These are phyloP conservation scores for Metschnikowia amazonensis DNA, from an alignment of 805 yeast genomes.

Conservation along the genomic window DNA sequence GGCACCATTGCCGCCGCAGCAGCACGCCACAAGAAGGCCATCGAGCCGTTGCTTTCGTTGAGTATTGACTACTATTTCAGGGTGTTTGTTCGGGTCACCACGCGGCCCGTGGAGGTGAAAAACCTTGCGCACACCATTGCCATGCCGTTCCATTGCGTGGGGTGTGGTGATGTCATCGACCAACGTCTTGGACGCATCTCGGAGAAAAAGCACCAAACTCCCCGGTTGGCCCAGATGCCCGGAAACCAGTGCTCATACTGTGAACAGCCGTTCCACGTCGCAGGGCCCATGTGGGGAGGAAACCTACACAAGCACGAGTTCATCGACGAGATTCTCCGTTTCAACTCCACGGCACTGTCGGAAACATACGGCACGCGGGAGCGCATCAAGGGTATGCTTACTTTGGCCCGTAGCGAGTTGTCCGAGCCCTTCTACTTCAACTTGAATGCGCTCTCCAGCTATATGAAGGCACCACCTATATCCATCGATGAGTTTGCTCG, in stretches of 20 bases:
- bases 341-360: conserved; percentile 48
- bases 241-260: conserved; percentile 67
- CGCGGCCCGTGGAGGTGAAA: conserved; percentile 80
- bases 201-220: conserved; percentile 53
- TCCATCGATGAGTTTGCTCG: conserved; percentile 67
- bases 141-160: conserved; percentile 78
- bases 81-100: conserved; percentile 71
- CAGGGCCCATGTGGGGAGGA: conserved; percentile 98
- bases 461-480: conserved; percentile 79
- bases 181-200: conserved; percentile 71
- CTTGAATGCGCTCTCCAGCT: conserved; percentile 70
- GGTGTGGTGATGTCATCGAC: conserved; percentile 69
- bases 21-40: conserved; percentile 80
- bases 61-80: conserved; percentile 93
- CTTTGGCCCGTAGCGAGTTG: conserved; percentile 74
- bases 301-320: conserved; percentile 68
- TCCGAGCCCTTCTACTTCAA: conserved; percentile 73
- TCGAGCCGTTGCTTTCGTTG: conserved; percentile 81
- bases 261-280: conserved; percentile 64
- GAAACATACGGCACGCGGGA: conserved; percentile 71
- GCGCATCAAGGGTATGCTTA: conserved; percentile 89
- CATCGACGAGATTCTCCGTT: conserved; percentile 56
- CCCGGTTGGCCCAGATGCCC: conserved; percentile 53
- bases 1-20: conserved; percentile 76
- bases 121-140: conserved; percentile 71